Conservation (phyloP, 164 flowering plant genomes). For the Paratinospora sagittata region DNA sequence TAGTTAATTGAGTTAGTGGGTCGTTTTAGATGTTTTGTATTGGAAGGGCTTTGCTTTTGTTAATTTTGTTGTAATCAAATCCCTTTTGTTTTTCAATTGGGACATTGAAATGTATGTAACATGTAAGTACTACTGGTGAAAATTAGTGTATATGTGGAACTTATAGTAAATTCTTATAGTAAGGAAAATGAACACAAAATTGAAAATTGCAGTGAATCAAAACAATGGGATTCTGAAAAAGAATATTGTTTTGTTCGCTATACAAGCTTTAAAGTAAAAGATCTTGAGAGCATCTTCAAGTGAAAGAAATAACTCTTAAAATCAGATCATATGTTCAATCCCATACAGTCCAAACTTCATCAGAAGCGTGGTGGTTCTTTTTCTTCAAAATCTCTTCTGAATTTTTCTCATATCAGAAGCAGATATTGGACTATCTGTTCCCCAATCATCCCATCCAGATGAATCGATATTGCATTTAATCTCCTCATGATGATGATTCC, state of each 20-base stretch:
- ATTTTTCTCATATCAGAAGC: neutral
- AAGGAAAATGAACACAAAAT: too few relatives aligned
- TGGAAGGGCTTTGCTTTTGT: neutral
- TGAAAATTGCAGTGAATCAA: too few relatives aligned
- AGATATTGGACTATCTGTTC: constrained; percentile 8
- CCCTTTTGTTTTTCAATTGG: neutral
- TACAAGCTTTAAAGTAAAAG: neutral
- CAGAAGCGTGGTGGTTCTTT: constrained; percentile 10
- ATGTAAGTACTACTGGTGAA: too few relatives aligned
- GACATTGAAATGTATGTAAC: too few relatives aligned
- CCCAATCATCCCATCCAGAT: constrained; percentile 25
- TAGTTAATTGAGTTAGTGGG: neutral
- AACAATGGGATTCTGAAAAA: too few relatives aligned
- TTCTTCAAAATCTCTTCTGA: too few relatives aligned
- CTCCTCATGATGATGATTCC: neutral
- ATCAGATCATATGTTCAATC: constrained; percentile 10
- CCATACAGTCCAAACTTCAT: constrained; percentile 19
- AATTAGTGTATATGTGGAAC: neutral
- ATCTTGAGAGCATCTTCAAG: constrained; percentile 6
- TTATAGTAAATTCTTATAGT: too few relatives aligned
- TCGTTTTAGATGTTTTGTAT: too few relatives aligned
- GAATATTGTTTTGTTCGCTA: too few relatives aligned
- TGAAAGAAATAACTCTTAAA: neutral
- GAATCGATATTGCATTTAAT: neutral
- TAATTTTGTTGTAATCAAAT: neutral